These are phyloP conservation scores for Vanderwaltozyma tropicalis DNA, from an alignment of 805 yeast species.

Conservation along the genomic window DNA sequence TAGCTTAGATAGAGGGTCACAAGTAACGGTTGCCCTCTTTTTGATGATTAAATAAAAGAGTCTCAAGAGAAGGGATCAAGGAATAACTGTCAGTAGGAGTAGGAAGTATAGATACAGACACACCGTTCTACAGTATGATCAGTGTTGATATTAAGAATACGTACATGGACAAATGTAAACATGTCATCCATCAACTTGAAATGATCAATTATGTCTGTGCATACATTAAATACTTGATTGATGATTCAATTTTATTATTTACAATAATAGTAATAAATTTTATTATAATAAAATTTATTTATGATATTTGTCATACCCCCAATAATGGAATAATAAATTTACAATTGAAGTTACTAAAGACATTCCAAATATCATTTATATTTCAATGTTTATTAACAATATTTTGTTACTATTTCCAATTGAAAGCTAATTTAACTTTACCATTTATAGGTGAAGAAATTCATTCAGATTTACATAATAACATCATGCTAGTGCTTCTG, in stretches of 20 bases:
- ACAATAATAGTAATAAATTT: background rate
- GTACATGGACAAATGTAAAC: background rate
- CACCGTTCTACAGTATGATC: too few species aligned
- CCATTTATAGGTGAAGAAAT: background rate
- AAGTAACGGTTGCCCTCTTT: too few species aligned
- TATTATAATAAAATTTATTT: background rate
- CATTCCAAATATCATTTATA: background rate
- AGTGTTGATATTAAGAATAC: too few species aligned
- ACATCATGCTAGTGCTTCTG: background rate
- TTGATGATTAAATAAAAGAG: too few species aligned
- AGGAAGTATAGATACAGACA: too few species aligned
- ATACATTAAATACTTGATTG: background rate
- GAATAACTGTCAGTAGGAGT: too few species aligned
- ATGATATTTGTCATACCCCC: background rate
- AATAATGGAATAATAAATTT: background rate
- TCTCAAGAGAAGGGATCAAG: too few species aligned
- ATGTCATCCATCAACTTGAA: background rate
- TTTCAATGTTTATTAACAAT: background rate
- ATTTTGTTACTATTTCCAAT: background rate
- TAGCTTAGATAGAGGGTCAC: too few species aligned
- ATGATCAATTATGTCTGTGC: background rate
- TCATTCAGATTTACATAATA: background rate
- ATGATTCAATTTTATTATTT: background rate
- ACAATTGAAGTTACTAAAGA: background rate
- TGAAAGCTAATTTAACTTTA: background rate